These are phyloP conservation scores for Pestalotiopsis sp. DNA, from an alignment of 2,329 filamentous ascomycete genomes.

Conservation along the genomic window DNA sequence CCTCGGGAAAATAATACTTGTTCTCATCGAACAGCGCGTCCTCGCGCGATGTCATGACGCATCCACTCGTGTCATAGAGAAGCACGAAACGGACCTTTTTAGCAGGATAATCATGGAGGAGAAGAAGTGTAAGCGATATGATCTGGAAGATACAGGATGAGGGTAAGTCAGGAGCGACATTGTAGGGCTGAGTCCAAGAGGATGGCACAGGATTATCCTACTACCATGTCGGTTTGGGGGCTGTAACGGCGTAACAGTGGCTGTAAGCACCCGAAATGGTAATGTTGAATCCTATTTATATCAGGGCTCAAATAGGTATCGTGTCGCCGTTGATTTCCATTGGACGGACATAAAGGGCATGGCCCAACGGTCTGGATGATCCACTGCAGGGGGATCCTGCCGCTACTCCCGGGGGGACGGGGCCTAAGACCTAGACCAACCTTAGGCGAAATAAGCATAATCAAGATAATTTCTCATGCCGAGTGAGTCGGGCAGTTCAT, in stretches of 20 bases:
- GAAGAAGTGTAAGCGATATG: neutral
- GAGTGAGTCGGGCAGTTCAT: too few relatives aligned
- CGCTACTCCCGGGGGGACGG: neutral
- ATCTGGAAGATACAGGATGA: neutral
- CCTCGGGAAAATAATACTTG: slow-evolving; percentile 23
- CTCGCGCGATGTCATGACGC: slow-evolving; percentile 15
- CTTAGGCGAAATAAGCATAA: slow-evolving; percentile 9
- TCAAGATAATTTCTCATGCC: neutral
- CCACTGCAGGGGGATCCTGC: neutral
- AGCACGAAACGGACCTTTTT: neutral
- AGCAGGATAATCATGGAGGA: neutral
- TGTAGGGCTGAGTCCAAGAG: neutral
- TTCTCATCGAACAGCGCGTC: slow-evolving; percentile 21
- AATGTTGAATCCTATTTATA: neutral
- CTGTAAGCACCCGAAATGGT: neutral
- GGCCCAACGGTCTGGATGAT: neutral
- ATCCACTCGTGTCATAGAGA: neutral
- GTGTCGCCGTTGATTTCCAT: neutral
- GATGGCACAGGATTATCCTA: neutral
- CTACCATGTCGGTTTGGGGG: neutral
- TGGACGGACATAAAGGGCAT: neutral
- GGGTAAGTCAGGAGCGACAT: neutral
- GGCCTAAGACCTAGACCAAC: neutral
- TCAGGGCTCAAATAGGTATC: neutral
- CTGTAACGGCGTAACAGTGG: neutral